Percentiles rank a stretch among this genome's conserved stretches.
These are phyloP conservation scores for Mycena crocata DNA, from an alignment of 768 basidiomycete species.

Conservation along the genomic window DNA sequence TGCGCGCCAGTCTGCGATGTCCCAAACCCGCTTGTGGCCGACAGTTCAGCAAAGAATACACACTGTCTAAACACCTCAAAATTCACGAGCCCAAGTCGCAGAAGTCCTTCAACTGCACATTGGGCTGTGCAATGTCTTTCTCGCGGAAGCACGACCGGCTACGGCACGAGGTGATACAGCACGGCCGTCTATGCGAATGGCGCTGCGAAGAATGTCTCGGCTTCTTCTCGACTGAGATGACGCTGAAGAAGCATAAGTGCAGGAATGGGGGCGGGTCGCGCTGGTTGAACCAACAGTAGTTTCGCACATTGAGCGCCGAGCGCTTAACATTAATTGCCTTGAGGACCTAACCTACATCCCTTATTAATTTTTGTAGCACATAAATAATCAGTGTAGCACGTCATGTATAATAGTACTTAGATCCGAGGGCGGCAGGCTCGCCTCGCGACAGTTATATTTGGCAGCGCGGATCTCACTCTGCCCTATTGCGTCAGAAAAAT, in stretches of 20 bases:
- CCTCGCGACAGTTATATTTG: too few relatives aligned
- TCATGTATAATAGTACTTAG: too few relatives aligned
- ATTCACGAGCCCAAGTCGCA: constrained; percentile 61
- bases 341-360: too few relatives aligned
- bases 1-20: constrained; percentile 54
- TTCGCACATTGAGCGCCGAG: too few relatives aligned
- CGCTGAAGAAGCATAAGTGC: constrained; percentile 67
- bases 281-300: constrained; percentile 44
- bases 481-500: too few relatives aligned
- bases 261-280: constrained; percentile 61
- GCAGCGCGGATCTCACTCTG: too few relatives aligned
- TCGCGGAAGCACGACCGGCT: constrained; percentile 68
- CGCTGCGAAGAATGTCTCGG: constrained; percentile 62
- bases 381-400: too few relatives aligned
- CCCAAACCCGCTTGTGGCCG: constrained; percentile 59
- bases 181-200: constrained; percentile 68
- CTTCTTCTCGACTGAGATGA: constrained; percentile 66
- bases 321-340: too few relatives aligned
- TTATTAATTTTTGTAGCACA: too few relatives aligned
- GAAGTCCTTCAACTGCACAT: constrained; percentile 51
- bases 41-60: constrained; percentile 66
- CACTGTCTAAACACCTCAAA: constrained; percentile 65
- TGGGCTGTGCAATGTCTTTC: constrained; percentile 67
- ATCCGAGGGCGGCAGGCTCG: too few relatives aligned
- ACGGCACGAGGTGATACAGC: constrained; percentile 69